Evolutionary conservation across 2,329 filamentous ascomycete genomes (phyloP), one percentile per base, ranked within the genome.

Genomic region (Elsinoe ampelina): DNA sequence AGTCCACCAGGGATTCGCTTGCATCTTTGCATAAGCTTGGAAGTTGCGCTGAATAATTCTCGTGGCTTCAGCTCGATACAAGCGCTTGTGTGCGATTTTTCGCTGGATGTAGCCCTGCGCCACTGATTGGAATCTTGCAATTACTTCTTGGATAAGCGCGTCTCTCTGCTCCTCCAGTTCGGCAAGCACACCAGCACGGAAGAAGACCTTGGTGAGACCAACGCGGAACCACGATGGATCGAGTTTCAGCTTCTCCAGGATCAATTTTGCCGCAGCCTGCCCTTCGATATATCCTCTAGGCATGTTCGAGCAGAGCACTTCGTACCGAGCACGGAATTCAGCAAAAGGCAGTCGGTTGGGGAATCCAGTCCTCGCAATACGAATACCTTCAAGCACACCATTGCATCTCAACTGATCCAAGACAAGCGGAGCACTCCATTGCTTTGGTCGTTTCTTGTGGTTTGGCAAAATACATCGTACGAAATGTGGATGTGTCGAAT

Each of bases 381-480:
- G 83, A 66, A 98, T 98, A 60, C 93, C 93, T 73, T 98, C 93
- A n/a, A 98, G 78, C 2, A 98, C 93, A 86, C 93, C 93, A 69
- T 98, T 98, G 73, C 93, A 98, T 54, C 93, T 84, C n/a, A 98
- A 76, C 70, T 98, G 95, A 66, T 98, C 93, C 5, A 98, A 79
- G 1, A 98, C 95, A n/a, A 98, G 81, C 2, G 90, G 82, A 2
- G 88, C 89, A 67, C 87, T 88, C 71, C 97, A 89, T 67, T 91
- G 87, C 72, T 98, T 98, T 0, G 93, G 89, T 20, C 85, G 82
- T 73, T 98, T 98, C 73, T 95, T 96, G 76, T 98, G 93, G 67
- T 98, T 98, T 2, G 93, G 95, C 59, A 98, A 79, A 60, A 98
- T 98, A 68, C 93, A 98, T 47, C 93, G 87, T 30, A 98, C 93